Evolutionary conservation across 257 asterid genomes (phyloP).

Genomic region (Sherardia arvensis): DNA sequence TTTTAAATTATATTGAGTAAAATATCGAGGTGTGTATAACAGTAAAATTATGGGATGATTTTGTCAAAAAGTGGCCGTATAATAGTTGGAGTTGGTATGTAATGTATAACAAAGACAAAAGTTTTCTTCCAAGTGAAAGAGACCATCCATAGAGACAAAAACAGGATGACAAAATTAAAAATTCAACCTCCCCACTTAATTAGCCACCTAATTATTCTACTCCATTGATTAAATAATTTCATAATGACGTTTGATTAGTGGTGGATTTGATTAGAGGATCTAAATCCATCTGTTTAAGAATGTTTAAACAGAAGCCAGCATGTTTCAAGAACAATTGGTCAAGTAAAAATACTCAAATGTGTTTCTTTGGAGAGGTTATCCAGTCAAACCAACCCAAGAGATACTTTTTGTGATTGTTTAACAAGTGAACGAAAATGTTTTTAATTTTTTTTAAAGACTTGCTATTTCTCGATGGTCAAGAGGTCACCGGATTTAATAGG

Average conservation of each 20-base stretch:
- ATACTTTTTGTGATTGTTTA: too few species aligned
- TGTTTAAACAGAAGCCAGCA: background rate
- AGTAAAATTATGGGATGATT: constrained; percentile 17
- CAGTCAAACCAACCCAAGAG: too few species aligned
- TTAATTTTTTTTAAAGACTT: too few species aligned
- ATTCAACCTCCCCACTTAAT: constrained; percentile 8
- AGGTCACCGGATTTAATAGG: too few species aligned
- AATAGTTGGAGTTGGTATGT: constrained; percentile 48
- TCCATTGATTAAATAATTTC: background rate
- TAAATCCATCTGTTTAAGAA: background rate
- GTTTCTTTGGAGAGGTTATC: too few species aligned
- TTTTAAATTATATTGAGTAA: too few species aligned
- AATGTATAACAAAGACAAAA: constrained; percentile 23
- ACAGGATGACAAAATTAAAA: constrained; percentile 25
- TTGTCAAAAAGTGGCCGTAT: constrained; percentile 34
- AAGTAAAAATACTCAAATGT: background rate
- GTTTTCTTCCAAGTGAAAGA: constrained; percentile 3
- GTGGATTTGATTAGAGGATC: constrained; percentile 3
- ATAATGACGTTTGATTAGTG: background rate
- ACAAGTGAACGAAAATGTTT: too few species aligned
- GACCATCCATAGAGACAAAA: constrained; percentile 38
- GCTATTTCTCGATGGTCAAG: too few species aligned
- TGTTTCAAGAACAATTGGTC: background rate
- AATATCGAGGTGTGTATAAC: too few species aligned
- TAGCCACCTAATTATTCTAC: background rate